These are phyloP conservation scores for Aspergillus nidulans DNA, from an alignment of 495 filamentous ascomycete genomes.

Conservation along the genomic window DNA sequence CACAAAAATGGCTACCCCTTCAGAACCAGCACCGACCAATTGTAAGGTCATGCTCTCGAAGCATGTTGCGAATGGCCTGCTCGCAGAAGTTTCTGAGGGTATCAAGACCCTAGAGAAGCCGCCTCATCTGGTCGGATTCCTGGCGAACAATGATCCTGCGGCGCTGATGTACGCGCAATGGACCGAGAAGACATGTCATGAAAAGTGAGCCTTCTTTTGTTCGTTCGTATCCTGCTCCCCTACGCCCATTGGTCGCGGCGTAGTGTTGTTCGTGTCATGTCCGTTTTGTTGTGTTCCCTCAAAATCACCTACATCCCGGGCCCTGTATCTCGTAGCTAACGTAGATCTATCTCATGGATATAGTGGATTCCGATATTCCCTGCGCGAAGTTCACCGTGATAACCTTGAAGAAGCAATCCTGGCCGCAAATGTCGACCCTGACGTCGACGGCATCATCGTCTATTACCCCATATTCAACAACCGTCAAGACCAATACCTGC, in stretches of 20 bases:
- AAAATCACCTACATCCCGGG: not conserved
- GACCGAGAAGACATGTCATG: conserved; percentile 91
- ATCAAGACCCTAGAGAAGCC: conserved; percentile 62
- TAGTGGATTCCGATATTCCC: conserved; percentile 85
- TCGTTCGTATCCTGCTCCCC: conserved; percentile 18
- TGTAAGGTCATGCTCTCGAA: conserved; percentile 91
- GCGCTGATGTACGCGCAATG: conserved; percentile 92
- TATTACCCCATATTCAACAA: conserved; percentile 97
- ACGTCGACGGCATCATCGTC: conserved; percentile 89
- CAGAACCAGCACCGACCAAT: conserved; percentile 43
- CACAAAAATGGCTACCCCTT: conserved; percentile 33
- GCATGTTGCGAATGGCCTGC: conserved; percentile 73
- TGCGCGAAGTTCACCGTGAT: conserved; percentile 78
- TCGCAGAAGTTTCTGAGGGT: conserved; percentile 69
- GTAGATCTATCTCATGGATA: conserved; percentile 11
- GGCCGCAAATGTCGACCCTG: conserved; percentile 69
- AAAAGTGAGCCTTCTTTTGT: conserved; percentile 66
- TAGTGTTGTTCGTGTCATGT: not conserved
- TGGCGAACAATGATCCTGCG: conserved; percentile 86
- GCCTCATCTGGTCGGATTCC: conserved; percentile 82
- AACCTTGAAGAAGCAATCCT: conserved; percentile 82
- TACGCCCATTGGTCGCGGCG: conserved; percentile 14
- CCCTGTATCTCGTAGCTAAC: conserved; percentile 21
- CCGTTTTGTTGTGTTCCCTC: not conserved
- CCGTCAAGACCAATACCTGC: conserved; percentile 84